Conservation (phyloP, 345 rosid species). For the Citrus mangshanensis region DNA sequence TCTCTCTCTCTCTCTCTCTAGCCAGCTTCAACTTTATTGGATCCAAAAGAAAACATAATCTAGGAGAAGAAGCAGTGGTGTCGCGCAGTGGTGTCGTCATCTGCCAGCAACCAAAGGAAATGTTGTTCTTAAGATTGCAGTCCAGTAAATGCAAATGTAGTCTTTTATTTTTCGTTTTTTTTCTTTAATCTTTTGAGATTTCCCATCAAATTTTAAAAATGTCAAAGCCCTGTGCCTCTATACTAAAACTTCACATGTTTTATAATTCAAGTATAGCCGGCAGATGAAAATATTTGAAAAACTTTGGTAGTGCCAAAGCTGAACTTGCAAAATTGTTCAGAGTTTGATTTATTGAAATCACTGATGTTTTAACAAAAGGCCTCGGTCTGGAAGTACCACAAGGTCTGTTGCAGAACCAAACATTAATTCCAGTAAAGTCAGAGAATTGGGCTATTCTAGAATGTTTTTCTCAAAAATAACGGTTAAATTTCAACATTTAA, state of each 20-base stretch:
- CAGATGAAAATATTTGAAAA: background rate
- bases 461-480: background rate
- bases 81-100: background rate
- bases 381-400: background rate
- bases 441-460: background rate
- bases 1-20: too few species aligned
- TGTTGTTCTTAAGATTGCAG: too few species aligned
- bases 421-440: background rate
- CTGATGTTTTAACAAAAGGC: background rate
- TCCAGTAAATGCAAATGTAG: background rate
- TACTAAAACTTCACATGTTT: background rate
- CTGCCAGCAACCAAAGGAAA: slow-evolving; percentile 3
- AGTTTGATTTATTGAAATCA: background rate
- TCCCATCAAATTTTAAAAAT: background rate
- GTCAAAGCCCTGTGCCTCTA: background rate
- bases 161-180: background rate
- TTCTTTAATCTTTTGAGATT: background rate
- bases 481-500: background rate
- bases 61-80: too few species aligned
- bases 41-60: too few species aligned
- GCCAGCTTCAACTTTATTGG: too few species aligned
- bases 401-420: background rate
- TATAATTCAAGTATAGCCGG: background rate
- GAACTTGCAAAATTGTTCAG: background rate
- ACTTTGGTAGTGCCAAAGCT: background rate